phyloP scores from a whole-genome alignment of 169 alveolate species.

The Besnoitia besnoiti region DNA sequence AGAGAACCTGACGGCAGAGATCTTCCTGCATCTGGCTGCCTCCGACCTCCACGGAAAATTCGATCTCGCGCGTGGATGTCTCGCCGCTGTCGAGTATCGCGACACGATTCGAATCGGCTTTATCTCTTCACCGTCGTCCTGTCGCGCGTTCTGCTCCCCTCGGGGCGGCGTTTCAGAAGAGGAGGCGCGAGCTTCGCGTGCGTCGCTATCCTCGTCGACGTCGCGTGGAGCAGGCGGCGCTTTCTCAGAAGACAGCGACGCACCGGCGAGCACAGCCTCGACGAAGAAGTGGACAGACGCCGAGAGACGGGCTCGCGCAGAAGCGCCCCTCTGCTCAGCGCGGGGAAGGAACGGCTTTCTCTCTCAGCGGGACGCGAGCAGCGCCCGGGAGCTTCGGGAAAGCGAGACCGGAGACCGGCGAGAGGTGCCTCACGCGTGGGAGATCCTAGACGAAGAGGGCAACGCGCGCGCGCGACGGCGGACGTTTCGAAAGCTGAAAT shows the following conservation, averaged over 20 bases:
- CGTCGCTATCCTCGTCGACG: neutral
- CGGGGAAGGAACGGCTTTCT: neutral
- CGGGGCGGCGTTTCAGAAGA: neutral
- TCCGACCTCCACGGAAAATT: conserved; percentile 4
- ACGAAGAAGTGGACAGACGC: too few species aligned
- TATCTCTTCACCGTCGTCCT: neutral
- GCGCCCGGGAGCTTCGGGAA: neutral
- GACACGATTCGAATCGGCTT: neutral
- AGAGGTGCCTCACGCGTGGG: neutral
- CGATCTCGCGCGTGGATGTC: neutral
- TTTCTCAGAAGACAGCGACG: neutral
- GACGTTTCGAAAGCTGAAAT: too few species aligned
- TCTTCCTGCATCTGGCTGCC: conserved; percentile 17
- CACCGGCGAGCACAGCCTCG: neutral
- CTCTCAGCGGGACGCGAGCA: neutral
- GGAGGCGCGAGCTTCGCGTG: too few species aligned
- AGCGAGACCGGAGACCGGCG: neutral
- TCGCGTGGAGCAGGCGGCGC: neutral
- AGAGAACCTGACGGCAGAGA: neutral
- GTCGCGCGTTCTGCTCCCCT: neutral
- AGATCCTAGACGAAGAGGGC: neutral
- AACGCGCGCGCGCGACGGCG: neutral
- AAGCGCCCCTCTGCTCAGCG: neutral
- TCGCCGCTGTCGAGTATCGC: conserved; percentile 14
- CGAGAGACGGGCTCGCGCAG: neutral